Conservation (phyloP, 805 yeast species). For the Saccharomycopsis capsularis region DNA sequence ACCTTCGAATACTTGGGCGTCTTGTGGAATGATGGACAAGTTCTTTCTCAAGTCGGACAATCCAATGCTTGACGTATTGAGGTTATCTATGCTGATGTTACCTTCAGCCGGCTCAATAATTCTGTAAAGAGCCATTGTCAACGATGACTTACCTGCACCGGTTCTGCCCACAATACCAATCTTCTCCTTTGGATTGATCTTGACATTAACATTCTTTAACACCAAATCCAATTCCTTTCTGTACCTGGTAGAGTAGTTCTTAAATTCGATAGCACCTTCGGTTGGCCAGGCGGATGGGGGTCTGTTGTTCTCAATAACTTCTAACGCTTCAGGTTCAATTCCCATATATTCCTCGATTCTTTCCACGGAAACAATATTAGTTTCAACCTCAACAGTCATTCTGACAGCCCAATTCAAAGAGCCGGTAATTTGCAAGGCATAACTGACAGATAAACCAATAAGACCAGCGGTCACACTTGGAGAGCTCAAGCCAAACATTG, state of each 20-base stretch:
- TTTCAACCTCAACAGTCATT: slow-evolving; percentile 98
- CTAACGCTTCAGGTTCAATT: slow-evolving; percentile 83
- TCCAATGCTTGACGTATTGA: slow-evolving; percentile 63
- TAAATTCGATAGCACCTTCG: slow-evolving; percentile 58
- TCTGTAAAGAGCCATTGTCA: slow-evolving; percentile 78
- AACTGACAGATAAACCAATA: slow-evolving; percentile 89
- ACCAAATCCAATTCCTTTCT: slow-evolving; percentile 77
- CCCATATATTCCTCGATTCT: slow-evolving; percentile 82
- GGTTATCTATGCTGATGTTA: slow-evolving; percentile 62
- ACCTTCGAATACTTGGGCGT: slow-evolving; percentile 88
- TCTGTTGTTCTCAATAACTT: slow-evolving; percentile 50
- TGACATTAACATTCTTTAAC: slow-evolving; percentile 56
- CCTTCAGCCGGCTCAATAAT: slow-evolving; percentile 68
- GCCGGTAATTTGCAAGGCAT: slow-evolving; percentile 89
- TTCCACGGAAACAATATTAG: slow-evolving; percentile 94
- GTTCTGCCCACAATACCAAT: slow-evolving; percentile 96
- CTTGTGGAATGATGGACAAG: slow-evolving; percentile 87
- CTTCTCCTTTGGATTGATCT: slow-evolving; percentile 70
- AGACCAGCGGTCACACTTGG: slow-evolving; percentile 81
- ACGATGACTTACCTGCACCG: slow-evolving; percentile 91
- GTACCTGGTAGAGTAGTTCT: slow-evolving; percentile 75
- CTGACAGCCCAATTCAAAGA: slow-evolving; percentile 95
- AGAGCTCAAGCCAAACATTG: slow-evolving; percentile 59
- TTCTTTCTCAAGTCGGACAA: slow-evolving; percentile 68
- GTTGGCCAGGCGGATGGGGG: slow-evolving; percentile 74